Conservation (phyloP, 148 eudicot species). For the Pouteria glomerata region DNA sequence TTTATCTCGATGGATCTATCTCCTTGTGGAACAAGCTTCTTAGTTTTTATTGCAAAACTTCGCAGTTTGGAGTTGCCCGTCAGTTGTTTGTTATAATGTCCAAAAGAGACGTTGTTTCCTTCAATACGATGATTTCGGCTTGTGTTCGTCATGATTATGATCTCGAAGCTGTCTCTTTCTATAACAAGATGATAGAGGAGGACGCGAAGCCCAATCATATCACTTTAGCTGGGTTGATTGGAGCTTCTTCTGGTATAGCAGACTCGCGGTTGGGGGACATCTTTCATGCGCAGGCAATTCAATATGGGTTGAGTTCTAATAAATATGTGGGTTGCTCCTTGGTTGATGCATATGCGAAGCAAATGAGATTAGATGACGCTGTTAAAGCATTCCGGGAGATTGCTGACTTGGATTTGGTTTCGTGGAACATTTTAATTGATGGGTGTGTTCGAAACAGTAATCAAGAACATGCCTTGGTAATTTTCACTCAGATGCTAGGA, state of each 20-base stretch:
- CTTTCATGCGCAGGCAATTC: slow-evolving; percentile 28
- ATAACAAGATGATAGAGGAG: slow-evolving; percentile 14
- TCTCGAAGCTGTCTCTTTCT: slow-evolving; percentile 14
- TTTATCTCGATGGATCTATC: slow-evolving; percentile 1
- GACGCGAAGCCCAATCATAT: slow-evolving; percentile 24
- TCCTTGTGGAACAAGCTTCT: slow-evolving; percentile 30
- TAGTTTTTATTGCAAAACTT: slow-evolving; percentile 2
- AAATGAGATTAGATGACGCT: slow-evolving; percentile 24
- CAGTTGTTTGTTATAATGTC: slow-evolving; percentile 34
- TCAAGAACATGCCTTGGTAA: slow-evolving; percentile 22
- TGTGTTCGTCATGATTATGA: slow-evolving; percentile 10
- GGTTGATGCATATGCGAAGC: slow-evolving; percentile 22
- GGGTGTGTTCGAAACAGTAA: slow-evolving; percentile 19
- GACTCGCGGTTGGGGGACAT: not conserved
- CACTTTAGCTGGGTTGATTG: slow-evolving; percentile 29
- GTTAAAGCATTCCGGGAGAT: slow-evolving; percentile 26
- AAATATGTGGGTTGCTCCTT: slow-evolving; percentile 31
- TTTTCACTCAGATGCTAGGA: slow-evolving; percentile 20
- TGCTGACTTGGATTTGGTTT: slow-evolving; percentile 21
- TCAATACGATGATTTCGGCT: slow-evolving; percentile 23
- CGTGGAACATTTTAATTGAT: slow-evolving; percentile 32
- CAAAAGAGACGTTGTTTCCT: slow-evolving; percentile 32
- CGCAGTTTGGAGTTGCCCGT: slow-evolving; percentile 7
- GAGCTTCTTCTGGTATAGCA: slow-evolving; percentile 3
- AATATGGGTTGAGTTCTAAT: slow-evolving; percentile 20